Conservation (phyloP, 495 filamentous ascomycete species). For the Ramalina intermedia region DNA sequence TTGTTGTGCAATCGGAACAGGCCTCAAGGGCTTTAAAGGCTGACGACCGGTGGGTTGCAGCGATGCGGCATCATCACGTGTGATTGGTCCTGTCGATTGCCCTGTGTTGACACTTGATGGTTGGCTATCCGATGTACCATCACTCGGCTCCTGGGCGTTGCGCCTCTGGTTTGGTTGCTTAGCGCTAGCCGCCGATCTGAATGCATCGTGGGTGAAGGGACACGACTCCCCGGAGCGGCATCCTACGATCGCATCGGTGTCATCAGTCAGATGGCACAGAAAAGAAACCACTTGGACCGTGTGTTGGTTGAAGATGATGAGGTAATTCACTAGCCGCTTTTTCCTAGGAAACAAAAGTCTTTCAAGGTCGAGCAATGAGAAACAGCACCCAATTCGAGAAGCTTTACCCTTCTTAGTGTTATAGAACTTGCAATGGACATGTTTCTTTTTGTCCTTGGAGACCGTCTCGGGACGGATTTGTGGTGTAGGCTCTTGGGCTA, state of each 20-base stretch:
- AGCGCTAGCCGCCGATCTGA: not conserved
- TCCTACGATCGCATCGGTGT: constrained; percentile 15
- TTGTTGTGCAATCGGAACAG: constrained; percentile 47
- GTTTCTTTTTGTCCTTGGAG: not conserved
- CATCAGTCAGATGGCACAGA: not conserved
- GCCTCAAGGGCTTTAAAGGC: constrained; percentile 23
- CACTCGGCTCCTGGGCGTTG: too few species aligned
- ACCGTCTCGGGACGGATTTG: not conserved
- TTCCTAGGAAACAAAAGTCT: too few species aligned
- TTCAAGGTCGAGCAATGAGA: not conserved
- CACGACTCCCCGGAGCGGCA: constrained; percentile 29
- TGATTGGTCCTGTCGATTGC: too few species aligned
- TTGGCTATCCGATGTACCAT: too few species aligned
- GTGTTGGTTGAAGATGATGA: not conserved
- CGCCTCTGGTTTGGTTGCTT: too few species aligned
- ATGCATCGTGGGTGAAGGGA: constrained; percentile 26
- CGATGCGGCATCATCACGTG: too few species aligned
- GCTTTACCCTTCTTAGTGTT: constrained; percentile 6
- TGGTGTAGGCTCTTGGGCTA: not conserved
- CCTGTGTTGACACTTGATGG: too few species aligned
- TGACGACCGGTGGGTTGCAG: too few species aligned
- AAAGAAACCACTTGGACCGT: not conserved
- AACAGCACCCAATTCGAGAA: not conserved
- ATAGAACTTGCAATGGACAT: constrained; percentile 7
- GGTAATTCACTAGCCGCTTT: too few species aligned